Evolutionary conservation across 106 monocot species (phyloP).

Genomic region (Dendrobium officinale): DNA sequence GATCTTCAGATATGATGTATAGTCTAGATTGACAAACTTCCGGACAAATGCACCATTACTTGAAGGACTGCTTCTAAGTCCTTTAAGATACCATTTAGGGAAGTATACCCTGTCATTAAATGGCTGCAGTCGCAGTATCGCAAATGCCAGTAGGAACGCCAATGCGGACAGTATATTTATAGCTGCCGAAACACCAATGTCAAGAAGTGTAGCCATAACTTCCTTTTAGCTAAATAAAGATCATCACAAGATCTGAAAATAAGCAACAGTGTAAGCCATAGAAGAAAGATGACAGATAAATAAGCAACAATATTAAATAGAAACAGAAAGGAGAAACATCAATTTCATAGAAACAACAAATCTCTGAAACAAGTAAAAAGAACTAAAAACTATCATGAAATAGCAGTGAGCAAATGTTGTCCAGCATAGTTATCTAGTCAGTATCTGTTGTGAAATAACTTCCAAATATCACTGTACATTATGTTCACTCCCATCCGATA

Average conservation of each 20-base stretch:
- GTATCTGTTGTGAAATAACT: no score
- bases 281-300: neutral
- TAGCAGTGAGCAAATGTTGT: no score
- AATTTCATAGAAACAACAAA: neutral
- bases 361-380: neutral
- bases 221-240: neutral
- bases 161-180: constrained; percentile 48
- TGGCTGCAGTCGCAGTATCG: constrained; percentile 49
- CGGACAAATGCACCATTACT: constrained; percentile 17
- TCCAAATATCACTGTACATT: no score
- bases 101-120: constrained; percentile 65
- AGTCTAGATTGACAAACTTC: constrained; percentile 50
- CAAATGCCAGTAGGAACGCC: constrained; percentile 48
- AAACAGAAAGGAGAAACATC: neutral
- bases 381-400: neutral
- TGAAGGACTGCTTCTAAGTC: constrained; percentile 41
- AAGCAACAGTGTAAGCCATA: neutral
- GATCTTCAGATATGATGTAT: constrained; percentile 49
- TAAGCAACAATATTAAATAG: neutral
- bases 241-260: neutral
- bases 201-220: constrained; percentile 46
- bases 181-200: constrained; percentile 50
- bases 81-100: constrained; percentile 64
- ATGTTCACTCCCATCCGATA: no score
- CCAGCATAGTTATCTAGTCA: no score